phyloP scores from a whole-genome alignment of 306 rosid species.

The Citrullus amarus region DNA sequence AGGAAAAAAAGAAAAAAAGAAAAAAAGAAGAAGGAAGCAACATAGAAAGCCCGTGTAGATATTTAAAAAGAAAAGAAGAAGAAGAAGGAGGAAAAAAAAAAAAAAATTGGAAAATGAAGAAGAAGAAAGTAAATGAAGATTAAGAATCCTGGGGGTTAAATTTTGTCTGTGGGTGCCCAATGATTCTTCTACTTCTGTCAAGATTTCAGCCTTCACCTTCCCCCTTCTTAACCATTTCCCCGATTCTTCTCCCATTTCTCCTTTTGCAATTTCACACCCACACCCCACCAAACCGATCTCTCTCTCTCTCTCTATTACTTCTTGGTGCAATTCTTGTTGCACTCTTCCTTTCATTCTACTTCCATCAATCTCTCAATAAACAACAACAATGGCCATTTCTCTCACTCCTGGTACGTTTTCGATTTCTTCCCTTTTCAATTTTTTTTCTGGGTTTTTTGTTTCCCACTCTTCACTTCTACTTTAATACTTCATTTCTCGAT shows the following conservation, averaged over 20 bases:
- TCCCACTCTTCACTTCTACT: not conserved
- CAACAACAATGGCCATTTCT: not conserved
- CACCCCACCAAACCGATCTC: not conserved
- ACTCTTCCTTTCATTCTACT: not conserved
- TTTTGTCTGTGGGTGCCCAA: slow-evolving; percentile 5
- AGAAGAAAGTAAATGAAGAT: not conserved
- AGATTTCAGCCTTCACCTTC: not conserved
- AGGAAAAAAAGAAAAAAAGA: not conserved
- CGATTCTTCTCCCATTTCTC: not conserved
- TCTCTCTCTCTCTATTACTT: not conserved
- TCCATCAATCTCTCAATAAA: not conserved
- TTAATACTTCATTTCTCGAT: not conserved
- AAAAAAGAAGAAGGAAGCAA: not conserved
- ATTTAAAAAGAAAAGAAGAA: not conserved
- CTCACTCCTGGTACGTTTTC: not conserved
- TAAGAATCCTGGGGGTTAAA: not conserved
- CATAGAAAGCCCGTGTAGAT: not conserved
- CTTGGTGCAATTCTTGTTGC: slow-evolving; percentile 5
- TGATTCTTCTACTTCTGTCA: slow-evolving; percentile 3
- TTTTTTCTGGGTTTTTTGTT: not conserved
- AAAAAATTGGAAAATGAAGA: not conserved
- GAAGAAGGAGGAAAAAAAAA: too few species aligned
- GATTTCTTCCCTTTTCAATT: not conserved
- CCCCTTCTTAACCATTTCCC: not conserved
- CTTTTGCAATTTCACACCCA: not conserved